Evolutionary conservation across 345 rosid genomes (phyloP).

Genomic region (Brassica juncea): DNA sequence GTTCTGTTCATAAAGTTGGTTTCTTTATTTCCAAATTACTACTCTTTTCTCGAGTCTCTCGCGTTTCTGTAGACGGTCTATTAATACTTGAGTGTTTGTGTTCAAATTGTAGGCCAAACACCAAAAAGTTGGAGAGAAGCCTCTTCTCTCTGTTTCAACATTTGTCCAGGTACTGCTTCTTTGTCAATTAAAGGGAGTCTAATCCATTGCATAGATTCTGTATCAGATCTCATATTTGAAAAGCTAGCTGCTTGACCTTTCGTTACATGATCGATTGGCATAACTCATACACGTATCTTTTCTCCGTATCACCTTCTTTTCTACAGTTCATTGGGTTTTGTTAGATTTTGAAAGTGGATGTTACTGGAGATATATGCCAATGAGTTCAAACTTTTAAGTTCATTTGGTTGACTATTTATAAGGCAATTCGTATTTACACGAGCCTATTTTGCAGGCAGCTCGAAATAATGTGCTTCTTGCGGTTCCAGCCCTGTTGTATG

Average conservation of each 20-base stretch:
- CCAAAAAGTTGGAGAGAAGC: constrained; percentile 93
- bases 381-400: neutral
- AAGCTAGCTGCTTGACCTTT: constrained; percentile 5
- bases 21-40: constrained; percentile 11
- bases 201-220: constrained; percentile 1
- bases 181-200: neutral
- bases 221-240: constrained; percentile 1
- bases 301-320: neutral
- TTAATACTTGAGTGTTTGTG: constrained; percentile 15
- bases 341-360: constrained; percentile 8
- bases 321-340: neutral
- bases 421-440: constrained; percentile 15
- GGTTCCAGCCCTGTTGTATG: constrained; percentile 90
- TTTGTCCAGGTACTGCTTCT: constrained; percentile 65
- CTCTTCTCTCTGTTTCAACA: constrained; percentile 78
- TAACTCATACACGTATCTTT: constrained; percentile 6
- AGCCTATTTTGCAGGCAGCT: constrained; percentile 70
- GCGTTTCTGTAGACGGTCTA: neutral
- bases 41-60: neutral
- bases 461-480: constrained; percentile 94
- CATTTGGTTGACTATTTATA: constrained; percentile 1
- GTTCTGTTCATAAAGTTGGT: neutral
- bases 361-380: constrained; percentile 4
- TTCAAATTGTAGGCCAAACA: constrained; percentile 63
- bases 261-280: constrained; percentile 12